These are phyloP conservation scores for Cenchrus americanus DNA, from an alignment of 176 grass and related monocot species.

Conservation along the genomic window DNA sequence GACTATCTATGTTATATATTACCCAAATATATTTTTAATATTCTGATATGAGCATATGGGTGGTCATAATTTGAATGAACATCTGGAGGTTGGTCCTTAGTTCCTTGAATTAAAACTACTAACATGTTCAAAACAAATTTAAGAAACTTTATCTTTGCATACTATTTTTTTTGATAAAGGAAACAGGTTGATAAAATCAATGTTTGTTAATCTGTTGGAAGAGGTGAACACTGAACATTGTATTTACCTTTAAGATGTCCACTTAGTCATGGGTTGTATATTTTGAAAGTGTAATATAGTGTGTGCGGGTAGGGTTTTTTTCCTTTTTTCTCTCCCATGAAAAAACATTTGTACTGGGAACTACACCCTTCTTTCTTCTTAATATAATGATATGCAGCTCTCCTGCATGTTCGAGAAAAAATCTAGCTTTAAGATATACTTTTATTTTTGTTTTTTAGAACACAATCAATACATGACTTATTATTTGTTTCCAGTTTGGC, in stretches of 20 bases:
- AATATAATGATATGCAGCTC: too few species aligned
- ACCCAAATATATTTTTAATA: neutral
- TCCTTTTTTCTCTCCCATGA: too few species aligned
- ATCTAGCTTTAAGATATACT: neutral
- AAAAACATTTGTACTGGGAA: too few species aligned
- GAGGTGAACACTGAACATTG: neutral
- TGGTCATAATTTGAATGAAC: neutral
- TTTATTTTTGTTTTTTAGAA: neutral
- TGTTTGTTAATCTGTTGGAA: neutral
- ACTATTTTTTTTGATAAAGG: neutral
- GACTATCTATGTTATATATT: neutral
- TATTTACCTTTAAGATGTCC: neutral
- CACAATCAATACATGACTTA: neutral
- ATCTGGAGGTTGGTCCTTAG: neutral
- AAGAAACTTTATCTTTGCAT: neutral
- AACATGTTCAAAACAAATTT: neutral
- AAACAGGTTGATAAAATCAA: neutral
- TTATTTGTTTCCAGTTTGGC: neutral
- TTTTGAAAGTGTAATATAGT: too few species aligned
- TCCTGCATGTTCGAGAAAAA: too few species aligned
- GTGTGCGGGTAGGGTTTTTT: too few species aligned
- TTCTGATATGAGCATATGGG: constrained; percentile 2
- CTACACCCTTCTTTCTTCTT: too few species aligned
- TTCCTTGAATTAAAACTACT: neutral
- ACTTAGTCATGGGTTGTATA: too few species aligned